Conservation (phyloP, 257 asterid species). For the Cordia subcordata region DNA sequence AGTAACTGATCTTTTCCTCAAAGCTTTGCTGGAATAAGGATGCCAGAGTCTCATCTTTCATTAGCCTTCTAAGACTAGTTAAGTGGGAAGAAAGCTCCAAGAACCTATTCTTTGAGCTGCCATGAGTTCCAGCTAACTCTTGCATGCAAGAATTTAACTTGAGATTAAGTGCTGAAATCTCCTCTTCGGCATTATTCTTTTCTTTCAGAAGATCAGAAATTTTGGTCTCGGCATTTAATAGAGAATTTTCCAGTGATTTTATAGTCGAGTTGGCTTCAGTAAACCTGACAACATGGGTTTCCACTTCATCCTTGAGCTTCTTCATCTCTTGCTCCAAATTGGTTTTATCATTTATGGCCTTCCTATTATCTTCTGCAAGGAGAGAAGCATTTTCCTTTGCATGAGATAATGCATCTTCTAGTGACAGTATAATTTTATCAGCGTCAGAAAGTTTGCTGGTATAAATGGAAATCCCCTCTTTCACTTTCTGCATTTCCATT, state of each 20-base stretch:
- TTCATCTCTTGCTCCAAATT: conserved; percentile 69
- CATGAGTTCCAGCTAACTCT: conserved; percentile 63
- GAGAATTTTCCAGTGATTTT: conserved; percentile 57
- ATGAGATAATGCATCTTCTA: conserved; percentile 65
- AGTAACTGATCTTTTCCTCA: conserved; percentile 49
- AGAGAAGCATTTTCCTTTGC: conserved; percentile 52
- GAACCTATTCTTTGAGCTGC: conserved; percentile 42
- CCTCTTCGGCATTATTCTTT: conserved; percentile 50
- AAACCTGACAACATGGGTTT: conserved; percentile 48
- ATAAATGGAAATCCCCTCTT: conserved; percentile 40
- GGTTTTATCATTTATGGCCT: conserved; percentile 34
- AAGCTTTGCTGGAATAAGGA: conserved; percentile 46
- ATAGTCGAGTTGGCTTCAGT: conserved; percentile 53
- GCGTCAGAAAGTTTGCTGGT: conserved; percentile 63
- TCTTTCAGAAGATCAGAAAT: conserved; percentile 48
- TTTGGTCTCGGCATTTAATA: conserved; percentile 47
- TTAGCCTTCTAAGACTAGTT: conserved; percentile 48
- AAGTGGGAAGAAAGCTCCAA: conserved; percentile 53
- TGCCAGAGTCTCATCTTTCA: conserved; percentile 54
- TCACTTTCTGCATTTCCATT: conserved; percentile 20
- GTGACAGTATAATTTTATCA: conserved; percentile 51
- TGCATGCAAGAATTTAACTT: conserved; percentile 63
- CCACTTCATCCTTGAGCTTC: conserved; percentile 66
- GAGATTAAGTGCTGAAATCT: conserved; percentile 44
- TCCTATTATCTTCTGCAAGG: conserved; percentile 44